Conservation (phyloP, 2,329 filamentous ascomycete genomes). For the Hymenoscyphus fructigenus region DNA sequence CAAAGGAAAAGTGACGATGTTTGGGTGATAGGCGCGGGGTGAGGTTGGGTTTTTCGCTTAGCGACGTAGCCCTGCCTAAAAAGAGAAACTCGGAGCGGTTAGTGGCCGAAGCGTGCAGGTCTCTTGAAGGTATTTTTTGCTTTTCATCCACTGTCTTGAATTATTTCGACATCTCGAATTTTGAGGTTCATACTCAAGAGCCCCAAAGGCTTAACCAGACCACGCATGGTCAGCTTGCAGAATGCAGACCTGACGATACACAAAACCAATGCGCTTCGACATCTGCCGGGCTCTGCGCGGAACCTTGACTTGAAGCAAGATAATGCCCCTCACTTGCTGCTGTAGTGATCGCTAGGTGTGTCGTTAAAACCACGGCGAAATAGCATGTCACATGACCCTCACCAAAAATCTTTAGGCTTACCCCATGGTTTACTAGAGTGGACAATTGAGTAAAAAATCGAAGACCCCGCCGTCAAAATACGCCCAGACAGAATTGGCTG, state of each 20-base stretch:
- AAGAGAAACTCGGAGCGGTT: not conserved
- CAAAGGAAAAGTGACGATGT: conserved; percentile 6
- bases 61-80: not conserved
- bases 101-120: not conserved
- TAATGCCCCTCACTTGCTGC: no score
- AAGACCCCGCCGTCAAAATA: no score
- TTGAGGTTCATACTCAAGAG: not conserved
- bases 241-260: no score
- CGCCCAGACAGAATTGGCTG: no score
- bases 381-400: not conserved
- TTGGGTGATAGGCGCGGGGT: not conserved
- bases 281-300: no score
- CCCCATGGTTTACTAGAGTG: not conserved
- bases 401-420: not conserved
- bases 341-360: not conserved
- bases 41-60: conserved; percentile 3
- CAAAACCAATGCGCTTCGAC: no score
- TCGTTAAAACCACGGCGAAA: not conserved
- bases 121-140: not conserved
- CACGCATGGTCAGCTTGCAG: no score
- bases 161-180: not conserved
- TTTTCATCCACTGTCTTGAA: not conserved
- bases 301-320: no score
- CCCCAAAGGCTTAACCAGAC: no score
- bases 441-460: not conserved